Base-by-base conservation (phyloP, 768 basidiomycete species). In the Tricholoma furcatifolium region DNA sequence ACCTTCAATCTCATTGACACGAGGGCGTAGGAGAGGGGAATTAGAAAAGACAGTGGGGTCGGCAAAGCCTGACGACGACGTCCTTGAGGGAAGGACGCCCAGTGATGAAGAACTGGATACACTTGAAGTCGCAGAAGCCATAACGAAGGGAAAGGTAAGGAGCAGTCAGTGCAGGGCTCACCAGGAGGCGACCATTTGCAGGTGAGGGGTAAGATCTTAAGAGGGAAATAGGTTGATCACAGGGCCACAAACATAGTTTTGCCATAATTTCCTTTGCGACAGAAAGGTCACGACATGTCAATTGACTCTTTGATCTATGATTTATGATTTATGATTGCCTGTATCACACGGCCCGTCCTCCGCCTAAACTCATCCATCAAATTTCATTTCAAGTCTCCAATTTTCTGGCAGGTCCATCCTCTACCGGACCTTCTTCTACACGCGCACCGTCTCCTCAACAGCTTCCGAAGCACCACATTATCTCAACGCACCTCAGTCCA, bases 181-280 rank as follows among this genome's bases (percentile, higher is more conserved):
- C 63, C 63, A 55, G 67, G 64, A 64, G 62, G 65, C 56, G 55
- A 67, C 61, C 68, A 68, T 71, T 58, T 61, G 62, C 49, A 43
- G 50, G 46, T 51, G 54, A 50, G 51, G 50, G 62, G 56, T 60
- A 54, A 53, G n/a, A n/a, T n/a, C n/a, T n/a, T n/a, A n/a, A n/a
- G 41, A 53, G 50, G 53, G 50, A 51, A 60, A 63, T 44, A 36
- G 31, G 46, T 32, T 59, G 58, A 56, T 60, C 53, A 49, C 59
- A 55, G 49, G 55, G 54, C 47, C 41, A 14, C 36, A 49, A 32
- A 18, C 57, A 54, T 58, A 54, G 23, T 27, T 52, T 45, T 43
- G 47, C 38, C n/a, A n/a, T n/a, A n/a, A n/a, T n/a, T n/a, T n/a
- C n/a, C 53, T 43, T 58, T 54, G 47, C 54, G 35, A 59, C 54